Evolutionary conservation across 2,329 filamentous ascomycete genomes (phyloP), one percentile per base, ranked within the genome.

Genomic region (Dothistroma pini): DNA sequence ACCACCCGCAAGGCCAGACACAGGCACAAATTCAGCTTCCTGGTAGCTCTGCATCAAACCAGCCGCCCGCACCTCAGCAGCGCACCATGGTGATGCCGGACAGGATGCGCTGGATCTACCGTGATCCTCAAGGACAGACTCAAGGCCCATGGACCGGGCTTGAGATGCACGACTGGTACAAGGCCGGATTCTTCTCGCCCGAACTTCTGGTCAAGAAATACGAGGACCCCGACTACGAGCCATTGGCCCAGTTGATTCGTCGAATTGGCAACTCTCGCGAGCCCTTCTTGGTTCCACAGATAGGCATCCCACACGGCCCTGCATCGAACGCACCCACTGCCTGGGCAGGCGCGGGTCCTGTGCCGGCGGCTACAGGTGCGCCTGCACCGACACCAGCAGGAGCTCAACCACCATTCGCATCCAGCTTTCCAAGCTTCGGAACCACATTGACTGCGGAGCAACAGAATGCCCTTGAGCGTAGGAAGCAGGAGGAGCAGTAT

Each of bases 141-240:
- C 95, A 99, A 73, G 95, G 95, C 0, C 95, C 95, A 0, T 99
- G 95, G 78, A 97, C 92, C 44, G 95, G 95, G 1, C 80, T 99
- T 54, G 95, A 99, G 76, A 99, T 99, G 95, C 96, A 99, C 69
- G 96, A 99, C 70, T 99, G 95, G 95, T 99, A 97, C 78, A 97
- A 97, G 75, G 93, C 93, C 41, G 93, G 93, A 51, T 99, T 97
- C 79, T 99, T 99, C 77, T 96, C 91, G 0, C 88, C 93, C 0
- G 93, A 99, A 69, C 82, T 99, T 21, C 86, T 96, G 49, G 95
- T 99, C 34, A 97, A 96, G 79, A 96, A 96, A 74, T 82, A 93
- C 5, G 95, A 99, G 74, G 95, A 99, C 71, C 81, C 83, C 0
- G 93, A 99, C 54, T 99, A 97, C 70, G 95, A 99, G 75, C 95